A percentile compares a stretch with the other conserved stretches of the same genome.
phyloP scores from a whole-genome alignment of 1,284 basidiomycete genomes.

The Tremellales sp. region DNA sequence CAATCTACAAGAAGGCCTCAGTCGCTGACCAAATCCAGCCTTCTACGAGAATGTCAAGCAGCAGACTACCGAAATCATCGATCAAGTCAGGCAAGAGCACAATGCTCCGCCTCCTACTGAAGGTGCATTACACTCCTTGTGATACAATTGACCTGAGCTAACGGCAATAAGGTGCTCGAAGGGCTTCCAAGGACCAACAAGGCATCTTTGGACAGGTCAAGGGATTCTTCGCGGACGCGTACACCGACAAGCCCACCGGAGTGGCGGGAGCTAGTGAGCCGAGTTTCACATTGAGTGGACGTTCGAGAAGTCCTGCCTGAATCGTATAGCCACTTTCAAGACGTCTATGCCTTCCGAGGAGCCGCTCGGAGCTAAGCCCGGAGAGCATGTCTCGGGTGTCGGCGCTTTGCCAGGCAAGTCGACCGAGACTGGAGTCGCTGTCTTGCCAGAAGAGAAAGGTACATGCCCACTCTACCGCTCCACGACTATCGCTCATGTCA shows the following conservation, averaged over 20 bases:
- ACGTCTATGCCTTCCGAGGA: conserved; percentile 31
- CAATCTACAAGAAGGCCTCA: not conserved
- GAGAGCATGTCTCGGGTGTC: conserved; percentile 42
- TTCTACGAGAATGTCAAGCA: not conserved
- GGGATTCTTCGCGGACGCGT: conserved; percentile 12
- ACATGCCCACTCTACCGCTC: conserved; percentile 13
- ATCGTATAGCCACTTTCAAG: not conserved
- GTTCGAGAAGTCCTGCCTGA: too few relatives aligned
- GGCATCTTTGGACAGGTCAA: conserved; percentile 12
- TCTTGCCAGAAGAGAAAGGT: conserved; percentile 49
- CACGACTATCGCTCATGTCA: not conserved
- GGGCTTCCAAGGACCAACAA: not conserved
- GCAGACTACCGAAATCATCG: not conserved
- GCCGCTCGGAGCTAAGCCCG: conserved; percentile 27
- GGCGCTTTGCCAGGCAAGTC: conserved; percentile 49
- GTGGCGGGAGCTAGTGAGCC: not conserved
- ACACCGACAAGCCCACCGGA: not conserved
- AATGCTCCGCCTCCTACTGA: not conserved
- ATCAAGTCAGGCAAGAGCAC: not conserved
- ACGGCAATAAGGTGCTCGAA: not conserved
- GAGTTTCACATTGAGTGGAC: too few relatives aligned
- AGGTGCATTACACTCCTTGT: not conserved
- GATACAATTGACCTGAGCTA: not conserved
- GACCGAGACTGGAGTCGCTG: conserved; percentile 48
- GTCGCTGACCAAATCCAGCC: not conserved